Percentiles rank a stretch among this genome's conserved stretches.
phyloP scores from a whole-genome alignment of 331 rosid species.

The Phaseolus coccineus region DNA sequence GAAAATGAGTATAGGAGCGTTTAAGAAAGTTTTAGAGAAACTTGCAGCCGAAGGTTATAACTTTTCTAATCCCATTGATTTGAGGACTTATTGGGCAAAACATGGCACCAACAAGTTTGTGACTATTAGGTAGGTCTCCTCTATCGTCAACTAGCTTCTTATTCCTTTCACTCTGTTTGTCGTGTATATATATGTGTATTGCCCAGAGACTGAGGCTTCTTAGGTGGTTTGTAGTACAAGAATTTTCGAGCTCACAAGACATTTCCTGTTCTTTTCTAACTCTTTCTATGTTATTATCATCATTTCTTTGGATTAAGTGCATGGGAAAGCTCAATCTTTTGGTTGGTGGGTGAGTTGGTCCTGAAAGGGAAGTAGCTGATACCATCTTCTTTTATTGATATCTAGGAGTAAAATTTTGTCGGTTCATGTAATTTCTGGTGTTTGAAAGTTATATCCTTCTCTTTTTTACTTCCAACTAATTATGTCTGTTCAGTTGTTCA shows the following conservation, averaged over 20 bases:
- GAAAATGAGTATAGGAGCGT: conserved; percentile 70
- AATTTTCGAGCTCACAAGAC: conserved; percentile 39
- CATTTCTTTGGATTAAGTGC: conserved; percentile 35
- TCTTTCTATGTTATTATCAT: conserved; percentile 32
- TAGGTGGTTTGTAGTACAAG: conserved; percentile 58
- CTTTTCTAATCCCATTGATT: conserved; percentile 62
- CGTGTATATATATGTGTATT: conserved; percentile 59
- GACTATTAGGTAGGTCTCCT: conserved; percentile 62
- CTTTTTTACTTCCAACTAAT: conserved; percentile 6
- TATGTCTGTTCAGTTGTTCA: not conserved
- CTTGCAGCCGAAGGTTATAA: conserved; percentile 66
- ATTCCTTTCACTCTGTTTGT: conserved; percentile 44
- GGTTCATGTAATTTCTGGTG: conserved; percentile 1
- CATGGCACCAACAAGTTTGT: conserved; percentile 75
- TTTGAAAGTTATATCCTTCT: not conserved
- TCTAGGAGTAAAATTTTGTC: conserved; percentile 7
- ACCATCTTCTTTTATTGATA: conserved; percentile 16
- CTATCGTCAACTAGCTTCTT: conserved; percentile 40
- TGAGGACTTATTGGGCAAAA: conserved; percentile 69
- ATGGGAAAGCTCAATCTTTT: conserved; percentile 37
- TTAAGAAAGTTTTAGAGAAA: conserved; percentile 65
- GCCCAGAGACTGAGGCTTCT: conserved; percentile 52
- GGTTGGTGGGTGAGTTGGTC: conserved; percentile 28
- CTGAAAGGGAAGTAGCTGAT: conserved; percentile 18
- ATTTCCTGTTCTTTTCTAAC: conserved; percentile 35